Evolutionary conservation across 306 rosid species (phyloP).

Genomic region (Trifolium pratense): DNA sequence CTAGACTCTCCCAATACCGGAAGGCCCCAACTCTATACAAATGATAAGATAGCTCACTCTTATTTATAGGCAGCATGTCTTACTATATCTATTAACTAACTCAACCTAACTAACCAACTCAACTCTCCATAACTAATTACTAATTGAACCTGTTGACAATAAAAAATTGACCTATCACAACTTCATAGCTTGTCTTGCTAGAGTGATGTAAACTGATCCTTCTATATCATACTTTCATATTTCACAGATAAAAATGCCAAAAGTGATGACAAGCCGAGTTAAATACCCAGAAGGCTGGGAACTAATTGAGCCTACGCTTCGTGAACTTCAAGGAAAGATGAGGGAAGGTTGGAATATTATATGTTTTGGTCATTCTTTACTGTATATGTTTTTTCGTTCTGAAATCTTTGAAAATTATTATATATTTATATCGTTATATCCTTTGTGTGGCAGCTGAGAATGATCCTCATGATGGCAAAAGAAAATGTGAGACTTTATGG

Average conservation of each 20-base stretch:
- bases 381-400: conserved; percentile 13
- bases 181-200: conserved; percentile 12
- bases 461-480: conserved; percentile 72
- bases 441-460: conserved; percentile 61
- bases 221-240: conserved; percentile 9
- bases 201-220: conserved; percentile 28
- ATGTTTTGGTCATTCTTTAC: not conserved
- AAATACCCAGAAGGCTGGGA: conserved; percentile 97
- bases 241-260: conserved; percentile 69
- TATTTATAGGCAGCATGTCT: not conserved
- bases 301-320: conserved; percentile 87
- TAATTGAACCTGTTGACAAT: not conserved
- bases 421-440: conserved; percentile 29
- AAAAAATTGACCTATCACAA: not conserved
- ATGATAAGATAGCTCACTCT: not conserved
- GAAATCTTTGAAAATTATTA: conserved; percentile 22
- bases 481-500: conserved; percentile 79
- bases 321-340: conserved; percentile 94
- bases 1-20: not conserved
- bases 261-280: conserved; percentile 89
- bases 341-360: conserved; percentile 71
- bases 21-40: not conserved
- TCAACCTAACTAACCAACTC: not conserved
- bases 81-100: not conserved
- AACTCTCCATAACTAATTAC: not conserved